Conservation (phyloP, 2,329 filamentous ascomycete genomes). For the Pseudogymnoascus sp. region DNA sequence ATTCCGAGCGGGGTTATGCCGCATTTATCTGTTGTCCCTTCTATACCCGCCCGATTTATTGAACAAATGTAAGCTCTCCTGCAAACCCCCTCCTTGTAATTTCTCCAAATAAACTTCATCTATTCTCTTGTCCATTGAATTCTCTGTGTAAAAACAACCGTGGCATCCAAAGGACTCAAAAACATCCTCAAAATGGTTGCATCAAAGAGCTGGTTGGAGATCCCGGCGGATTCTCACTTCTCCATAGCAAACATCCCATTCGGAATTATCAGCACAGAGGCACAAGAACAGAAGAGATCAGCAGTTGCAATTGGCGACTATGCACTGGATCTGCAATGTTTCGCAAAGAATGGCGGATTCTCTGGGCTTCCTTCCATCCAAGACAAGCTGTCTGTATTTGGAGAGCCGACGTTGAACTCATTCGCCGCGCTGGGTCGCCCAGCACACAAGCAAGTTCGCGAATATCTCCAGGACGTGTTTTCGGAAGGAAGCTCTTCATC, state of each 20-base stretch:
- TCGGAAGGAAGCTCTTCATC: slow-evolving; percentile 50
- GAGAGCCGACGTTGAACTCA: slow-evolving; percentile 57
- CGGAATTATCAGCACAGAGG: slow-evolving; percentile 51
- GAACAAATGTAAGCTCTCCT: slow-evolving; percentile 2
- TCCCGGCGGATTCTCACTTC: slow-evolving; percentile 39
- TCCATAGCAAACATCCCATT: slow-evolving; percentile 71
- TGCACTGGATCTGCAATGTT: slow-evolving; percentile 57
- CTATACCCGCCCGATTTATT: slow-evolving; percentile 3
- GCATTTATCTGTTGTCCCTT: background rate
- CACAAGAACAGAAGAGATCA: slow-evolving; percentile 41
- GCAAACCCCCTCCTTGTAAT: background rate
- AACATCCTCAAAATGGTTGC: slow-evolving; percentile 23
- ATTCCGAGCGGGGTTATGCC: slow-evolving; percentile 8
- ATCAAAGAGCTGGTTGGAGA: slow-evolving; percentile 27
- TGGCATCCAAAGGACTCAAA: slow-evolving; percentile 2
- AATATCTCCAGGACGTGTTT: slow-evolving; percentile 61
- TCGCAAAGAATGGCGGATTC: slow-evolving; percentile 54
- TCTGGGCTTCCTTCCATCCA: slow-evolving; percentile 43
- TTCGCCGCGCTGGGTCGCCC: slow-evolving; percentile 66
- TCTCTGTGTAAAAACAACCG: background rate
- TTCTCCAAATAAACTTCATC: background rate
- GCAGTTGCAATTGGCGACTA: slow-evolving; percentile 63
- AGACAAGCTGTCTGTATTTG: slow-evolving; percentile 54
- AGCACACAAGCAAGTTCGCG: slow-evolving; percentile 60
- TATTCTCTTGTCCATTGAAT: background rate